Percentiles rank a stretch among this genome's conserved stretches.
These are phyloP conservation scores for Fusarium staphyleae DNA, from an alignment of 2,329 filamentous ascomycete genomes.

Conservation along the genomic window DNA sequence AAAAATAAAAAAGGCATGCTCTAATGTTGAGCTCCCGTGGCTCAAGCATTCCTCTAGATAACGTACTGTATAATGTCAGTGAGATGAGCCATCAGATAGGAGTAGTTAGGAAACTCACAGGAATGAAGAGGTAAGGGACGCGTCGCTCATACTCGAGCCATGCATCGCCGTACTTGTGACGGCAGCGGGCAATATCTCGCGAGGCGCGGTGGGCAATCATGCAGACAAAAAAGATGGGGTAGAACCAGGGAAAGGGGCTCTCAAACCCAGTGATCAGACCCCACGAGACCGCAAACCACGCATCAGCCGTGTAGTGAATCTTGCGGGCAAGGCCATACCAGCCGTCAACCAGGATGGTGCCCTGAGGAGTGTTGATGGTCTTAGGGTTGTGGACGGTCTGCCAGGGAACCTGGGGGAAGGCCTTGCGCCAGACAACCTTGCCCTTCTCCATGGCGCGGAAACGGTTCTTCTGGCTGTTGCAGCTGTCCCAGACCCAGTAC, in stretches of 20 bases:
- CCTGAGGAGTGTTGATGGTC: conserved; percentile 74
- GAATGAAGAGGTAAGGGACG: conserved; percentile 87
- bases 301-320: conserved; percentile 59
- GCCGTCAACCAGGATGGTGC: conserved; percentile 81
- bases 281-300: conserved; percentile 59
- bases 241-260: conserved; percentile 91
- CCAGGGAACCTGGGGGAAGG: conserved; percentile 93
- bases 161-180: conserved; percentile 79
- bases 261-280: conserved; percentile 60
- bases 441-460: conserved; percentile 84
- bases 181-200: conserved; percentile 80
- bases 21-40: neutral
- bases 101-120: conserved; percentile 49
- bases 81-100: neutral
- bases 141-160: conserved; percentile 81
- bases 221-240: conserved; percentile 79
- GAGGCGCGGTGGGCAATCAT: conserved; percentile 84
- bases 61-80: conserved; percentile 47
- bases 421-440: conserved; percentile 71
- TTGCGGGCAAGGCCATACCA: conserved; percentile 82
- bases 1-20: no score
- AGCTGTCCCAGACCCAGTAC: conserved; percentile 93
- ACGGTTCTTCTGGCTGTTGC: conserved; percentile 92
- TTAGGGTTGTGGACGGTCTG: conserved; percentile 82
- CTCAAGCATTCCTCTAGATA: conserved; percentile 44